Base-by-base conservation (phyloP, 1,284 basidiomycete genomes). In the Malassezia sp. region DNA sequence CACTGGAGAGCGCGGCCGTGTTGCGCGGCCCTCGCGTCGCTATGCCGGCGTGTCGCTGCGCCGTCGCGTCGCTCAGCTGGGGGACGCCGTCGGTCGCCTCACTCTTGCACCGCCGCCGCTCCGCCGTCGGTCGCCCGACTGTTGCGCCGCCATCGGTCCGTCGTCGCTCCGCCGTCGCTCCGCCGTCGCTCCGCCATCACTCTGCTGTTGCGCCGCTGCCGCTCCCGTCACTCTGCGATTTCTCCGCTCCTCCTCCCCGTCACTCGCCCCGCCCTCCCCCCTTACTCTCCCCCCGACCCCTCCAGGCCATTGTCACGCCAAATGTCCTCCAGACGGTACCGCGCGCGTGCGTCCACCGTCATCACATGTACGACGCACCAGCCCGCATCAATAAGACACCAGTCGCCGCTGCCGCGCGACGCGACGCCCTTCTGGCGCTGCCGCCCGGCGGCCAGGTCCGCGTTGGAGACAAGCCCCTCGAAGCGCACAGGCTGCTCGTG, bases 311-410 rank as follows among this genome's bases (percentile, higher is more conserved):
- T 48, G n/a, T 59, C 52, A 15, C 56, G 50, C 60, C 61, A 62
- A 30, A 61, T 49, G 27, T 61, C 60, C 38, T 65, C 63, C 11
- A 67, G 52, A 34, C 64, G 62, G 43, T 61, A 67, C 11, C 52
- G 58, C 31, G 47, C 59, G 8, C 66, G 45, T 17, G 60, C 61
- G 11, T 58, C 52, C 33, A 51, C 49, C 12, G 61, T 65, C 61
- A 70, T 64, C 30, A 70, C 67, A 37, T 70, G 67, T 11, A 70
- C 65, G 34, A 65, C 57, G 45, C 63, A 67, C 67, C 67, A 70
- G n/a, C 57, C 63, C 1, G 64, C 64, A 51, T 70, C 65, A 20
- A 70, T 56, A 10, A 68, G 52, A 32, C 60, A 62, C 67, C 67
- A 70, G 22, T 70, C 61, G 11, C 67, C 67, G 36, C 59, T 60